phyloP scores from a whole-genome alignment of 352 stramenopile species.

The Pythium dissimile region DNA sequence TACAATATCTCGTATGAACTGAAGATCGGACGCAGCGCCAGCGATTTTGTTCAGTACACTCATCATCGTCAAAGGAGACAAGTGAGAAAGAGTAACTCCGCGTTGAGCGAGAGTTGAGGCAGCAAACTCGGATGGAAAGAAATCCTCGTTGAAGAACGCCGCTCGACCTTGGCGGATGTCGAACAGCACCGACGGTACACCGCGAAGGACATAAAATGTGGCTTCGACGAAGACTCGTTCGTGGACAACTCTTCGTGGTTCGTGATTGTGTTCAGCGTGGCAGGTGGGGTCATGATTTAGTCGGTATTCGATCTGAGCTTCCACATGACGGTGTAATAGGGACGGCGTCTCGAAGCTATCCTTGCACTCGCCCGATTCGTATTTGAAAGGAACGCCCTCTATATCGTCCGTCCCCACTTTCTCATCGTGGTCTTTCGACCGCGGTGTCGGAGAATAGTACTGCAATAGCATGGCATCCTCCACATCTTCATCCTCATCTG shows the following conservation, averaged over 20 bases:
- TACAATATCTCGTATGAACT: constrained; percentile 46
- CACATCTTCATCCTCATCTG: constrained; percentile 10
- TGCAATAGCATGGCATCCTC: constrained; percentile 35
- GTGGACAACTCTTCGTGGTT: constrained; percentile 34
- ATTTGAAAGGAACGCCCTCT: no score
- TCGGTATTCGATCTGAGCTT: constrained; percentile 3
- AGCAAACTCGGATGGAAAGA: constrained; percentile 21
- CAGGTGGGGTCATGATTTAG: background rate
- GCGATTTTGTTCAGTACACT: constrained; percentile 32
- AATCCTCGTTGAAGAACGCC: constrained; percentile 30
- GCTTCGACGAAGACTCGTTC: constrained; percentile 46
- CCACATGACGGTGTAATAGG: background rate
- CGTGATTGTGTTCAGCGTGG: background rate
- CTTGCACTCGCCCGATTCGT: background rate
- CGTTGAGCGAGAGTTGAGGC: constrained; percentile 10
- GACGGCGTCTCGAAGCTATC: constrained; percentile 12
- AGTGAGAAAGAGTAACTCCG: constrained; percentile 36
- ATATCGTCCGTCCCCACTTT: constrained; percentile 8
- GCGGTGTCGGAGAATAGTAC: constrained; percentile 32
- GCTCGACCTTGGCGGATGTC: constrained; percentile 19
- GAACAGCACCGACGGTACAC: constrained; percentile 50
- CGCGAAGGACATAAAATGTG: constrained; percentile 55
- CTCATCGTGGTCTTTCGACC: background rate
- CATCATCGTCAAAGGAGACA: constrained; percentile 42
- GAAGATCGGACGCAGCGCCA: constrained; percentile 36